These are phyloP conservation scores for Pseudoscleropodium purum DNA, from an alignment of 225 moss, liverwort and hornwort species.

Conservation along the genomic window DNA sequence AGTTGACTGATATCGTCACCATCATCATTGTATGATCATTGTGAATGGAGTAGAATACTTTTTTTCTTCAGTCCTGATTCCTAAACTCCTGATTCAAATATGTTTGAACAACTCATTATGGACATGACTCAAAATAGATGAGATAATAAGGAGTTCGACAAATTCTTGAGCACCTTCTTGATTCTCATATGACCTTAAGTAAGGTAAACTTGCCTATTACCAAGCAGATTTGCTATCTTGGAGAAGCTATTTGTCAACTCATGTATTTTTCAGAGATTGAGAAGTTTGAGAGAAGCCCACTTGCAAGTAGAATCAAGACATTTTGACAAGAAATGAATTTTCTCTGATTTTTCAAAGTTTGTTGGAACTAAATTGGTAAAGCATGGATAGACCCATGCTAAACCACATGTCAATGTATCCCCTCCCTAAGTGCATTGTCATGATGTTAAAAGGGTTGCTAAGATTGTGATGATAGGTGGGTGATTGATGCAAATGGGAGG, in stretches of 20 bases:
- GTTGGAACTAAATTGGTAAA: background rate
- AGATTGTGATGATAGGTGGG: background rate
- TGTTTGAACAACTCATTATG: background rate
- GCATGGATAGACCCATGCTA: background rate
- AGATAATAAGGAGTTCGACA: background rate
- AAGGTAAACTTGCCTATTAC: too few relatives aligned
- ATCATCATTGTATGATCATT: background rate
- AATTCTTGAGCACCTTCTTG: too few relatives aligned
- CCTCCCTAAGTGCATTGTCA: background rate
- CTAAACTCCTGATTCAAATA: background rate
- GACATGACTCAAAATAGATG: background rate
- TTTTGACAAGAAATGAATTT: background rate
- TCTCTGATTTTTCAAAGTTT: background rate
- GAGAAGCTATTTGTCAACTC: too few relatives aligned
- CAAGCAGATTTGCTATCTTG: too few relatives aligned
- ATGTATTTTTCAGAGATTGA: background rate
- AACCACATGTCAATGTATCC: accelerated
- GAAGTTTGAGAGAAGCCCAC: background rate
- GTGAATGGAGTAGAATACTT: background rate
- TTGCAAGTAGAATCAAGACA: background rate
- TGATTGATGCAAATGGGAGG: background rate
- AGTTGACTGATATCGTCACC: background rate
- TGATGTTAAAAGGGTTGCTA: background rate
- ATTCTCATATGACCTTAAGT: too few relatives aligned
- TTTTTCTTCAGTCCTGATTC: background rate